phyloP scores from a whole-genome alignment of 352 stramenopile genomes.

The Nothophytophthora sp. region DNA sequence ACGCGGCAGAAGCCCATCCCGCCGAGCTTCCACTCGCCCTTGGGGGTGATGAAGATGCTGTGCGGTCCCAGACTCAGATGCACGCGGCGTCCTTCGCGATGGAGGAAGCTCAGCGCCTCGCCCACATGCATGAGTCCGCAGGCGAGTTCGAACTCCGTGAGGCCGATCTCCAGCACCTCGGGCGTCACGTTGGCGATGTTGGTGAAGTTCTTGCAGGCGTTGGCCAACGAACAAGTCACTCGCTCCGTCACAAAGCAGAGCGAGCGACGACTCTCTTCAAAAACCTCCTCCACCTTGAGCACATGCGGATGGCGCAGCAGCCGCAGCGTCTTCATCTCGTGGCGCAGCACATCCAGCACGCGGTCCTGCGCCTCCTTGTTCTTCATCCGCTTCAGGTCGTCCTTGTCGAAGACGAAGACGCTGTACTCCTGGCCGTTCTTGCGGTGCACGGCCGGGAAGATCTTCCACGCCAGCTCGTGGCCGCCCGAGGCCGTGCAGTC shows the following conservation, averaged over 20 bases:
- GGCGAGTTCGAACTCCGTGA: constrained; percentile 88
- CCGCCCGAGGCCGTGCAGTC: constrained; percentile 83
- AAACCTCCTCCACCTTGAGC: constrained; percentile 91
- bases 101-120: constrained; percentile 90
- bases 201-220: constrained; percentile 89
- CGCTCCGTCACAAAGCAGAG: constrained; percentile 91
- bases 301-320: constrained; percentile 88
- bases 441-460: constrained; percentile 79
- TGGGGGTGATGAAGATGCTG: constrained; percentile 91
- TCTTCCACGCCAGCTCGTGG: constrained; percentile 84
- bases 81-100: constrained; percentile 87
- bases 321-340: constrained; percentile 88
- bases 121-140: constrained; percentile 89
- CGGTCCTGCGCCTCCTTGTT: constrained; percentile 87
- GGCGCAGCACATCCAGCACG: constrained; percentile 84
- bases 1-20: constrained; percentile 90
- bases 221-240: constrained; percentile 89
- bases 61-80: constrained; percentile 85
- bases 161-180: constrained; percentile 85
- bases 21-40: constrained; percentile 92
- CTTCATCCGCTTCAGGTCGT: constrained; percentile 82
- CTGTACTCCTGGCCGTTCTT: constrained; percentile 83
- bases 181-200: constrained; percentile 87
- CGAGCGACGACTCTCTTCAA: constrained; percentile 84
- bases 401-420: constrained; percentile 89